Base-by-base conservation (phyloP, 1,284 basidiomycete species). In the Xanthoconium separans region DNA sequence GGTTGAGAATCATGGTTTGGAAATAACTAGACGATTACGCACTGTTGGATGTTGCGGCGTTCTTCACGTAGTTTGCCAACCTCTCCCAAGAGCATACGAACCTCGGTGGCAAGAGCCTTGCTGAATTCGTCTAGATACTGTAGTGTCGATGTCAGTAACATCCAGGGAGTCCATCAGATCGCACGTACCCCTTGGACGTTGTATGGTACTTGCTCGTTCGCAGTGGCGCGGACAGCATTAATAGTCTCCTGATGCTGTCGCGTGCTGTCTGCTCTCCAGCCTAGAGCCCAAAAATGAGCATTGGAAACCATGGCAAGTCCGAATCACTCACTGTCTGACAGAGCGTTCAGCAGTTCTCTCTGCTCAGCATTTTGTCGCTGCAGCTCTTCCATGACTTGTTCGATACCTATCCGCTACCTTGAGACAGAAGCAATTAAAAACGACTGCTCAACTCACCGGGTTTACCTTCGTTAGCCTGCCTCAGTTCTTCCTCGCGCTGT, bases 41-140 rank as follows among this genome's bases (percentile, higher is more conserved):
- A 91, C 89, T 84, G 81, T 73, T 89, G 85, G 30, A 90, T 73
- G 30, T 77, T 79, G 33, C 87, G 80, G 61, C 83, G 78, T 65
- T 91, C 85, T 66, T 89, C 86, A 24, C 87, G 81, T 41, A 91
- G 72, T 59, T 85, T 87, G 37, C 88, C 87, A 22, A 91, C 89
- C 72, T 91, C 89, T 34, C 77, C 80, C 9, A 91, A 77, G 12
- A 91, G 76, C 75, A 88, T 85, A 30, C 87, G 81, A 8, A 91
- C 88, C 70, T 91, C 89, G 18, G 78, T 76, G 6, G 89, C 87
- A 43, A 91, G 71, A 2, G 87, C 85, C 65, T 84, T 87, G 68
- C 87, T 89, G 70, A 91, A 91, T 53, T 91, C 87, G 58, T 90
- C 87, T 18, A 91, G 76, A 64, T 90, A 90, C 83, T 85, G 50